Percentiles rank a stretch among this genome's conserved stretches.
Evolutionary conservation across 2,329 filamentous ascomycete species (phyloP).

Genomic region (Diaporthe amygdali): DNA sequence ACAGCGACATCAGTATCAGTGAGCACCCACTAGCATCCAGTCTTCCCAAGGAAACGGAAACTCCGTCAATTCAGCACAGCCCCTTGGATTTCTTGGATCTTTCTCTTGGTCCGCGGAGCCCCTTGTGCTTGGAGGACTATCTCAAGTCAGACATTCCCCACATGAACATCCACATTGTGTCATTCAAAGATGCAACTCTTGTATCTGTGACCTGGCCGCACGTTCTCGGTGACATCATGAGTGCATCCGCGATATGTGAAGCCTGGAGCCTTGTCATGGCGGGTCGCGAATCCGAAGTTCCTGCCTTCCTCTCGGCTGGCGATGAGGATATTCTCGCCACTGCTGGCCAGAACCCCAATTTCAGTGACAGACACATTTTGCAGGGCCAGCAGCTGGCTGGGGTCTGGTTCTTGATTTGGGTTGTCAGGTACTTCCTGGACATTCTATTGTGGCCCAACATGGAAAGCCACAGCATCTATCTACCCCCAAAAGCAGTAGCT

Average conservation of each 20-base stretch:
- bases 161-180: slow-evolving; percentile 46
- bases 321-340: not conserved
- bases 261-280: slow-evolving; percentile 42
- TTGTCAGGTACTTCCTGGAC: not conserved
- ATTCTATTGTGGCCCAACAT: not conserved
- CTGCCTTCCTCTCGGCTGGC: not conserved
- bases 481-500: not conserved
- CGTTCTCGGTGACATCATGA: slow-evolving; percentile 46
- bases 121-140: slow-evolving; percentile 40
- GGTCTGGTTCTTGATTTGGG: not conserved
- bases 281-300: not conserved
- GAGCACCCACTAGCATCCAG: slow-evolving; percentile 41
- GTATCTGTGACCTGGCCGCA: slow-evolving; percentile 47
- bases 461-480: not conserved
- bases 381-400: not conserved
- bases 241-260: slow-evolving; percentile 39
- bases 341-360: not conserved
- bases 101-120: slow-evolving; percentile 27
- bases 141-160: slow-evolving; percentile 43
- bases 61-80: slow-evolving; percentile 32
- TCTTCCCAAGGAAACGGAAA: slow-evolving; percentile 32
- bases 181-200: slow-evolving; percentile 47
- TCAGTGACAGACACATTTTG: not conserved
- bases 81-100: slow-evolving; percentile 31
- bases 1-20: slow-evolving; percentile 32